Conservation (phyloP, 1,139 yeast species). For the Lodderomyces elongisporus region DNA sequence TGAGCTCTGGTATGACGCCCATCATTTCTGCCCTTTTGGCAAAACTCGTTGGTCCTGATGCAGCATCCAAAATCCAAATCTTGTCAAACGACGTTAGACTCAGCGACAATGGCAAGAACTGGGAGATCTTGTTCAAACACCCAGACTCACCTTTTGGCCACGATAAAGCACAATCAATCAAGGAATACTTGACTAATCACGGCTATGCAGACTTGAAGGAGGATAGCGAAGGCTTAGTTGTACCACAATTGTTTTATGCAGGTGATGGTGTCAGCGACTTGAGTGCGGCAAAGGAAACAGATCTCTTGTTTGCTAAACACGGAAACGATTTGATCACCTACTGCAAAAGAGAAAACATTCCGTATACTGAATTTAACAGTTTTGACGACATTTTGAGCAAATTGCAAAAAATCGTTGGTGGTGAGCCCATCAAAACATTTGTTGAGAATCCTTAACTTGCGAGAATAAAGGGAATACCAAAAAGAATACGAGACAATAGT, state of each 20-base stretch:
- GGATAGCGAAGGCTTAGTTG: constrained; percentile 12
- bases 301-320: constrained; percentile 84
- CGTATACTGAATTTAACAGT: constrained; percentile 75
- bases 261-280: constrained; percentile 98
- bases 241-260: constrained; percentile 74
- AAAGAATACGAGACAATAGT: constrained; percentile 1
- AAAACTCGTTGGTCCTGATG: constrained; percentile 72
- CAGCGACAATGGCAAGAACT: constrained; percentile 32
- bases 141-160: constrained; percentile 84
- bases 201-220: constrained; percentile 18
- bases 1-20: constrained; percentile 91
- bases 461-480: constrained; percentile 3
- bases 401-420: constrained; percentile 30
- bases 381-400: constrained; percentile 67
- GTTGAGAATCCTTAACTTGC: constrained; percentile 21
- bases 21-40: constrained; percentile 72
- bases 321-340: constrained; percentile 86
- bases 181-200: constrained; percentile 52
- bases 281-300: constrained; percentile 93
- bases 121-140: constrained; percentile 85
- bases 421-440: constrained; percentile 25
- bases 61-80: constrained; percentile 69
- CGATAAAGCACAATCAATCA: constrained; percentile 81
- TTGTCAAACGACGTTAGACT: constrained; percentile 73
- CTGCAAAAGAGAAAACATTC: constrained; percentile 75